These are phyloP conservation scores for Penicillium sp. DNA, from an alignment of 2,329 filamentous ascomycete genomes.

Conservation along the genomic window DNA sequence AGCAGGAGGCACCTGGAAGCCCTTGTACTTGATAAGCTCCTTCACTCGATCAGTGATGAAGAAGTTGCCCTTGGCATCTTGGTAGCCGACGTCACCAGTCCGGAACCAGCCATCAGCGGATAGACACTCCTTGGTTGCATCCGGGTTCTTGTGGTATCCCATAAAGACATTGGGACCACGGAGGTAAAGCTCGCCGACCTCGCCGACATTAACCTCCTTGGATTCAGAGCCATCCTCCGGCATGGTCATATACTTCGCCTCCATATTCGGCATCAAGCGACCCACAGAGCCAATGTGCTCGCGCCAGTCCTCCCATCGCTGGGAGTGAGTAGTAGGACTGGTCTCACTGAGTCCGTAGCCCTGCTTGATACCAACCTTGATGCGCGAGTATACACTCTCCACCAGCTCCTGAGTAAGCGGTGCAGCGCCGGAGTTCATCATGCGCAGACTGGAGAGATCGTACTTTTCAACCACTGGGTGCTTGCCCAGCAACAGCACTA, in stretches of 20 bases:
- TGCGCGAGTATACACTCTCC: slow-evolving; percentile 69
- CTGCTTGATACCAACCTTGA: slow-evolving; percentile 82
- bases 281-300: slow-evolving; percentile 77
- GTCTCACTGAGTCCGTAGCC: slow-evolving; percentile 91
- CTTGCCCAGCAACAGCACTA: slow-evolving; percentile 78
- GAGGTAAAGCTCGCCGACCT: slow-evolving; percentile 69
- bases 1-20: slow-evolving; percentile 69
- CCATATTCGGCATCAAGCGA: slow-evolving; percentile 73
- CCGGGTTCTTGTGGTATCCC: slow-evolving; percentile 61
- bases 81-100: slow-evolving; percentile 82
- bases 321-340: slow-evolving; percentile 73
- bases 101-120: slow-evolving; percentile 78
- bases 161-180: slow-evolving; percentile 65
- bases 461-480: slow-evolving; percentile 76
- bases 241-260: slow-evolving; percentile 72
- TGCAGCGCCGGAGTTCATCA: slow-evolving; percentile 85
- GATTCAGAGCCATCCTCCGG: slow-evolving; percentile 51
- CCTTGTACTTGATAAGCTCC: slow-evolving; percentile 64
- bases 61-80: slow-evolving; percentile 76
- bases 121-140: slow-evolving; percentile 57
- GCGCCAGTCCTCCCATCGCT: slow-evolving; percentile 74
- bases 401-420: slow-evolving; percentile 80
- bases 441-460: slow-evolving; percentile 74
- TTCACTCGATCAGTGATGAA: slow-evolving; percentile 88
- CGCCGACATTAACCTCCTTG: slow-evolving; percentile 60